phyloP scores from a whole-genome alignment of 345 rosid species.

The Physaria fendleri region DNA sequence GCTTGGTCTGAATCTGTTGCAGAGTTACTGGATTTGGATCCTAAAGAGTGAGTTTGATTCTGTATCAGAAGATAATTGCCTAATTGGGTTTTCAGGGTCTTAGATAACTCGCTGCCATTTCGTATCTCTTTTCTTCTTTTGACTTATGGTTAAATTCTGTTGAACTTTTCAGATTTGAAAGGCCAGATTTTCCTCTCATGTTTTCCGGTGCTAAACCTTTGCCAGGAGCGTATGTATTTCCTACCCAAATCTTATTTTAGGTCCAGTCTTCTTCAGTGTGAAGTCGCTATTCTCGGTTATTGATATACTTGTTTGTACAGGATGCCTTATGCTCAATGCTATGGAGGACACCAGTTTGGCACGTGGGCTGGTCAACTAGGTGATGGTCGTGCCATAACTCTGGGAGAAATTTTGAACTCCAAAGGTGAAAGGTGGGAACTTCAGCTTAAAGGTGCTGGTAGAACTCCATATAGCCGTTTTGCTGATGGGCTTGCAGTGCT shows the following conservation, averaged over 20 bases:
- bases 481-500: slow-evolving; percentile 98
- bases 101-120: background rate
- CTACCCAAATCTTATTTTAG: background rate
- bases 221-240: slow-evolving; percentile 64
- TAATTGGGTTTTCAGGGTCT: background rate
- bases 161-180: slow-evolving; percentile 58
- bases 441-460: slow-evolving; percentile 97
- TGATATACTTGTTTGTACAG: slow-evolving; percentile 34
- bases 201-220: slow-evolving; percentile 73
- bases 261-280: background rate
- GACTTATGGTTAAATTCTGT: background rate
- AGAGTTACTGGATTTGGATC: slow-evolving; percentile 70
- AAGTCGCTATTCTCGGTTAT: slow-evolving; percentile 5
- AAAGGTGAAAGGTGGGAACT: slow-evolving; percentile 90
- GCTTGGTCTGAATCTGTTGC: slow-evolving; percentile 93
- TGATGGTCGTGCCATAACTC: slow-evolving; percentile 95
- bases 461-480: slow-evolving; percentile 93
- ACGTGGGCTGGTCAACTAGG: slow-evolving; percentile 99
- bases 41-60: slow-evolving; percentile 65
- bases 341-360: slow-evolving; percentile 98
- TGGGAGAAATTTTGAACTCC: slow-evolving; percentile 82
- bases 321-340: slow-evolving; percentile 84
- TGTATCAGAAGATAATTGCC: background rate
- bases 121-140: background rate
- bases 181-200: slow-evolving; percentile 71